Evolutionary conservation across 306 rosid genomes (phyloP).

Genomic region (Pachyrhizus erosus): DNA sequence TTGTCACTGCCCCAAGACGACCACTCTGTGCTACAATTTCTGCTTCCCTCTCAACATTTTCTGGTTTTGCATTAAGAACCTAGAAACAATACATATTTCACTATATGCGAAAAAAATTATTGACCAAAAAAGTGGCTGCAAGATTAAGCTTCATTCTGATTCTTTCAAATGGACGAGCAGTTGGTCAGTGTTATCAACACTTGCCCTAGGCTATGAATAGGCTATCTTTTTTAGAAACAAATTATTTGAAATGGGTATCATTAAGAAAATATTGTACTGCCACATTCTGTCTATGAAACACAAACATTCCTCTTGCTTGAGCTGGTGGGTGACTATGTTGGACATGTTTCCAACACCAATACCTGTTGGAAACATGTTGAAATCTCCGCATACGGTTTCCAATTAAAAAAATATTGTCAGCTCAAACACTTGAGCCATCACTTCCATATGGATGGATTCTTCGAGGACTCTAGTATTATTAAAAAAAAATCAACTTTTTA

Average conservation of each 20-base stretch:
- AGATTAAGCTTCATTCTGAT: conserved; percentile 26
- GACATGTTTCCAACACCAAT: background rate
- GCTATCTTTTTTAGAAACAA: conserved; percentile 12
- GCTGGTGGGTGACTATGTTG: background rate
- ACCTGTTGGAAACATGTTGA: background rate
- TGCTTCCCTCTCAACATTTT: conserved; percentile 99
- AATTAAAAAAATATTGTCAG: background rate
- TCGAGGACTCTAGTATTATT: background rate
- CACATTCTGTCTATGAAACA: conserved; percentile 1
- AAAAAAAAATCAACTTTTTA: background rate
- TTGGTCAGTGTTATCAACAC: conserved; percentile 19
- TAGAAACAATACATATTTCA: conserved; percentile 47
- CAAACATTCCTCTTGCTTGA: background rate
- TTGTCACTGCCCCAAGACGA: conserved; percentile 94
- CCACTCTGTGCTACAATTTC: conserved; percentile 99
- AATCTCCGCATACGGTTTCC: background rate
- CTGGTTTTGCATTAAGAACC: conserved; percentile 99
- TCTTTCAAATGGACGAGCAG: conserved; percentile 27
- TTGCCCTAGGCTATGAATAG: conserved; percentile 25
- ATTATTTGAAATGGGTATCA: conserved; percentile 11
- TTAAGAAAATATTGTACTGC: conserved; percentile 30
- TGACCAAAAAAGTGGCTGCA: background rate
- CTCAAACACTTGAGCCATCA: background rate
- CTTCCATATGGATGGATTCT: background rate
- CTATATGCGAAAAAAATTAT: conserved; percentile 11